These are phyloP conservation scores for Raphanus hybrid DNA, from an alignment of 441 rosid species.

Conservation along the genomic window DNA sequence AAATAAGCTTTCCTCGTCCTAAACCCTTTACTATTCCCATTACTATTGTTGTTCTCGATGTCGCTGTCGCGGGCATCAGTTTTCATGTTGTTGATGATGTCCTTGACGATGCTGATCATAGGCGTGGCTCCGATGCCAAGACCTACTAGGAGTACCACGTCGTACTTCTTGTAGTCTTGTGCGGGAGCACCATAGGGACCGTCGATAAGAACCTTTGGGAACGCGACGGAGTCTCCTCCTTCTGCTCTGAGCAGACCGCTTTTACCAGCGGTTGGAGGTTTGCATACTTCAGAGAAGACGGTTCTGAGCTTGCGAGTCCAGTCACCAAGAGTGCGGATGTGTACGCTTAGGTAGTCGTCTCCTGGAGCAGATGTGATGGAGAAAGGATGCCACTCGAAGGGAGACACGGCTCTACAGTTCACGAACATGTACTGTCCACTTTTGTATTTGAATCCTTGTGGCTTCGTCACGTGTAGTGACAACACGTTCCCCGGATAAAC, in stretches of 20 bases:
- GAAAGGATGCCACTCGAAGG: conserved; percentile 98
- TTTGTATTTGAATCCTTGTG: conserved; percentile 92
- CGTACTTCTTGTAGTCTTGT: conserved; percentile 92
- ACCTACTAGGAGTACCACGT: conserved; percentile 85
- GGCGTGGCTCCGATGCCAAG: conserved; percentile 98
- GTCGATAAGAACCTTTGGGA: conserved; percentile 81
- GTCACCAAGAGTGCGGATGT: conserved; percentile 86
- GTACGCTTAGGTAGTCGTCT: conserved; percentile 84
- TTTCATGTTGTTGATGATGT: conserved; percentile 84
- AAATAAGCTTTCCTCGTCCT: conserved; percentile 81
- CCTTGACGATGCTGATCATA: conserved; percentile 93
- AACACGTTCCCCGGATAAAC: conserved; percentile 90
- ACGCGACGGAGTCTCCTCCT: conserved; percentile 58
- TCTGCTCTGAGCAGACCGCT: conserved; percentile 85
- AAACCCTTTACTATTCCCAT: conserved; percentile 50
- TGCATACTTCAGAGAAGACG: conserved; percentile 76
- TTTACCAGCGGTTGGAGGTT: conserved; percentile 63
- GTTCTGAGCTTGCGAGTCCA: conserved; percentile 86
- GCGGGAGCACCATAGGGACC: conserved; percentile 99
- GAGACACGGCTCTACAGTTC: conserved; percentile 88
- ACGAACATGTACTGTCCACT: conserved; percentile 98
- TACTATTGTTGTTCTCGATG: conserved; percentile 39
- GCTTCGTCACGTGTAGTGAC: conserved; percentile 91
- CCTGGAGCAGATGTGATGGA: conserved; percentile 96
- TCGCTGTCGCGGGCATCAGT: conserved; percentile 23